phyloP scores from a whole-genome alignment of 768 basidiomycete species.

The Pholiota molesta region DNA sequence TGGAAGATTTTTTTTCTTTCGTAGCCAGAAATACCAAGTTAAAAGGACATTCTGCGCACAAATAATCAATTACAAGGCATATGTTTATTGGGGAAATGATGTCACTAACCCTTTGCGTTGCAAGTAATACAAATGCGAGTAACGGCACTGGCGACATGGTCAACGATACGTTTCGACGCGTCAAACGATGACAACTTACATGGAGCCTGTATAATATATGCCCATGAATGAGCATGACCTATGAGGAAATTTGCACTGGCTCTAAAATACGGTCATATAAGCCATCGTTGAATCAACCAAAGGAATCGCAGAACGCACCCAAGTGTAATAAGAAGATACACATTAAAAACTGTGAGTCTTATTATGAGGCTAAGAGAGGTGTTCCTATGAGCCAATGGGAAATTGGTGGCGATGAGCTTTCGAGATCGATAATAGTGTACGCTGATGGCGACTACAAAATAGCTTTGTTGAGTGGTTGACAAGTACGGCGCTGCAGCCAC shows the following conservation, averaged over 20 bases:
- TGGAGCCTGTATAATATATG: conserved; percentile 53
- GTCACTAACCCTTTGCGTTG: conserved; percentile 44
- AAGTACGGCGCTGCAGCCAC: neutral
- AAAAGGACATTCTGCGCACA: conserved; percentile 39
- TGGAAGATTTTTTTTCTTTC: conserved; percentile 6
- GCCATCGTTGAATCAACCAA: neutral
- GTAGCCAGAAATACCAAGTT: conserved; percentile 37
- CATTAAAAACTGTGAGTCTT: conserved; percentile 45
- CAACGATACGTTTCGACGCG: conserved; percentile 6
- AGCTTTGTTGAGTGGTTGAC: neutral
- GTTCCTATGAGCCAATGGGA: conserved; percentile 41
- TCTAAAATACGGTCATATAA: conserved; percentile 21
- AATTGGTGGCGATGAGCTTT: conserved; percentile 37
- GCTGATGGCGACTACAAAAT: conserved; percentile 41
- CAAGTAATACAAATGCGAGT: conserved; percentile 50
- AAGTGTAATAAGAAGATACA: conserved; percentile 46
- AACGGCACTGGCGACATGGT: conserved; percentile 45
- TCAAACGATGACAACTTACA: conserved; percentile 34
- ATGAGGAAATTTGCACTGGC: conserved; percentile 41
- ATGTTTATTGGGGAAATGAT: neutral
- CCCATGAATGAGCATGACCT: conserved; percentile 29
- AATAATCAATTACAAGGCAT: neutral
- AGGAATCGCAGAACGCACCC: conserved; percentile 33
- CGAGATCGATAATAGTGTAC: conserved; percentile 46
- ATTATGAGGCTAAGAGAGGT: conserved; percentile 40